Conservation (phyloP, 805 yeast genomes). For the Myxozyma udenii region DNA sequence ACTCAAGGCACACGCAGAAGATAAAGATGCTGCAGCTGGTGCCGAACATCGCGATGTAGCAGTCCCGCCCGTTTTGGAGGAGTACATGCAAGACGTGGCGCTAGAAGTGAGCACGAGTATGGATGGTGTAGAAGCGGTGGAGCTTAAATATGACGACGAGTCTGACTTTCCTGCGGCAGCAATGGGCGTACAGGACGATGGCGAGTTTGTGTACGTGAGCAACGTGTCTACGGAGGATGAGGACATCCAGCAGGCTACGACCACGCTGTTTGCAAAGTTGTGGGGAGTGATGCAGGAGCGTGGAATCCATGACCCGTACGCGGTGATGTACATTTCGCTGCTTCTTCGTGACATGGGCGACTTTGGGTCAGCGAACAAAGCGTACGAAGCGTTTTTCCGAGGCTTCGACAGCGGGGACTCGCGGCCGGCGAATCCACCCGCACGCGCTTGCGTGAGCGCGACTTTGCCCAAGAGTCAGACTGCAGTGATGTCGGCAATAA, state of each 20-base stretch:
- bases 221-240: background rate
- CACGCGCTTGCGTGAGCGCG: slow-evolving; percentile 80
- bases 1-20: slow-evolving; percentile 50
- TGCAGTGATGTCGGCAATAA: slow-evolving; percentile 62
- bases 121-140: background rate
- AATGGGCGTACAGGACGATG: background rate
- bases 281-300: slow-evolving; percentile 2
- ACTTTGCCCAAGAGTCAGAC: slow-evolving; percentile 40
- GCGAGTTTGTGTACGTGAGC: background rate
- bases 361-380: slow-evolving; percentile 59
- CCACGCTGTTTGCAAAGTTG: slow-evolving; percentile 8
- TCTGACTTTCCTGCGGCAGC: background rate
- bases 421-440: slow-evolving; percentile 63
- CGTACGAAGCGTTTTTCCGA: slow-evolving; percentile 56
- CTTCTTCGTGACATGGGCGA: slow-evolving; percentile 60
- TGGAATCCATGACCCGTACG: slow-evolving; percentile 31
- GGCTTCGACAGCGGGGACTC: background rate
- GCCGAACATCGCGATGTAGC: background rate
- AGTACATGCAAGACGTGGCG: slow-evolving; percentile 36
- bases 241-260: no score
- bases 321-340: slow-evolving; percentile 60
- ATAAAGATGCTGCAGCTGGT: slow-evolving; percentile 21
- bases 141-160: background rate
- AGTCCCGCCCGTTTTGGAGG: slow-evolving; percentile 35
- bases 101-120: background rate